A percentile compares a stretch with the other conserved stretches of the same genome.
Evolutionary conservation across 306 rosid genomes (phyloP).

Genomic region (Lagenaria siceraria): DNA sequence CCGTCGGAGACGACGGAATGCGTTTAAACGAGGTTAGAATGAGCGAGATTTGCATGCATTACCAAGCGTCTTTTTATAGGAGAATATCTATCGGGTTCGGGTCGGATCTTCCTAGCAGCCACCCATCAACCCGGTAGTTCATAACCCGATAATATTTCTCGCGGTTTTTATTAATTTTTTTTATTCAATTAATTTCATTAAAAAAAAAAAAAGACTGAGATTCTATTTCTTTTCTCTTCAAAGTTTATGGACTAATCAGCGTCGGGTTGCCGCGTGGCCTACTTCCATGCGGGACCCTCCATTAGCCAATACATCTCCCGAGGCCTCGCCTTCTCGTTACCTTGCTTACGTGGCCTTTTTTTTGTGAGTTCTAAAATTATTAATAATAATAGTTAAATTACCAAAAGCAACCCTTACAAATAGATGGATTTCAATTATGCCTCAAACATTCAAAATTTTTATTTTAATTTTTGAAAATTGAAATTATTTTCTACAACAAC

Average conservation of each 20-base stretch:
- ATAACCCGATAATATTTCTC: background rate
- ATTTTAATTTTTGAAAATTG: no score
- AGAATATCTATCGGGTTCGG: background rate
- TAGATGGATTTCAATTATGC: no score
- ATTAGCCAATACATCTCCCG: background rate
- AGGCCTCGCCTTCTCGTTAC: background rate
- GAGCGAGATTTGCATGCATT: constrained; percentile 62
- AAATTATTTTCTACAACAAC: no score
- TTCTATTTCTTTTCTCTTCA: background rate
- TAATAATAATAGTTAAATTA: no score
- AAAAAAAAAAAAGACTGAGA: background rate
- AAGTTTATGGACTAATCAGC: constrained; percentile 21
- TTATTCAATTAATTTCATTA: background rate
- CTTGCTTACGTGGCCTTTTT: background rate
- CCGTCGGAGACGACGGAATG: constrained; percentile 1
- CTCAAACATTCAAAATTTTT: no score
- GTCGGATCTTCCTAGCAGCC: background rate
- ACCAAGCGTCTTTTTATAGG: constrained; percentile 34
- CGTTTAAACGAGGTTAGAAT: constrained; percentile 13
- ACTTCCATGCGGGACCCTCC: background rate
- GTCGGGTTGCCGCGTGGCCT: constrained; percentile 76
- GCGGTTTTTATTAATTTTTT: background rate
- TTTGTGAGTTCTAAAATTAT: no score
- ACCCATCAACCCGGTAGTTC: background rate
- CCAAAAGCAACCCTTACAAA: no score